Evolutionary conservation across 2,329 filamentous ascomycete species (phyloP).

Genomic region (Bipolaris oryzae): DNA sequence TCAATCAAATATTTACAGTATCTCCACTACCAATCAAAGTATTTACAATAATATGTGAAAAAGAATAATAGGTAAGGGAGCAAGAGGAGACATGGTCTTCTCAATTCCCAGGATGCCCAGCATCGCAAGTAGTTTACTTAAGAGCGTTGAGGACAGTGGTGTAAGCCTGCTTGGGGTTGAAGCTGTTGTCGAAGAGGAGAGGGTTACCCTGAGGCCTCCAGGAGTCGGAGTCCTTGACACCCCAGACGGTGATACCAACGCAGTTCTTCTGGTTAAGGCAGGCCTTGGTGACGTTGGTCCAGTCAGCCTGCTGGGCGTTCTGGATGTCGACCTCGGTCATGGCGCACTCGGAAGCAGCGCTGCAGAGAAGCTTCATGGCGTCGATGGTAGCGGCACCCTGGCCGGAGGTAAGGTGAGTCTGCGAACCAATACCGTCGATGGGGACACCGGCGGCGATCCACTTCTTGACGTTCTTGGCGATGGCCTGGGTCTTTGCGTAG

Average conservation of each 20-base stretch:
- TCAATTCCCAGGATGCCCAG: not conserved
- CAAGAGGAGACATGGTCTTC: not conserved
- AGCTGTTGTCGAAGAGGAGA: conserved; percentile 54
- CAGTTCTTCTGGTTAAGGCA: conserved; percentile 67
- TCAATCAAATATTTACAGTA: conserved; percentile 12
- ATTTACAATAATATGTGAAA: conserved; percentile 3
- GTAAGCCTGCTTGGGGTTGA: conserved; percentile 52
- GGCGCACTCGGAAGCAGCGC: conserved; percentile 63
- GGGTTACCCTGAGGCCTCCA: conserved; percentile 54
- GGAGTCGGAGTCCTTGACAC: conserved; percentile 54
- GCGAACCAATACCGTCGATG: conserved; percentile 64
- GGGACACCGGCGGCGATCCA: conserved; percentile 68
- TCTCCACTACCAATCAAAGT: conserved; percentile 1
- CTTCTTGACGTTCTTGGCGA: conserved; percentile 66
- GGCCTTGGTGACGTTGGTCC: conserved; percentile 61
- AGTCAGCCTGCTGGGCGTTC: conserved; percentile 62
- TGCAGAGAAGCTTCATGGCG: conserved; percentile 61
- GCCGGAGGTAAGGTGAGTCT: conserved; percentile 58
- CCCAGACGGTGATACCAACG: conserved; percentile 71
- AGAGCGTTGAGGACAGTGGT: conserved; percentile 40
- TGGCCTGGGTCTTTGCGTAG: conserved; percentile 64
- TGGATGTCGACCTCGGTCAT: conserved; percentile 74
- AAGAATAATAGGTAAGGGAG: not conserved
- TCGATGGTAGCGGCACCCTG: conserved; percentile 55
- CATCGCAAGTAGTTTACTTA: conserved; percentile 12